Evolutionary conservation across 2,329 filamentous ascomycete genomes (phyloP).

Genomic region (Penicillium decumbens): DNA sequence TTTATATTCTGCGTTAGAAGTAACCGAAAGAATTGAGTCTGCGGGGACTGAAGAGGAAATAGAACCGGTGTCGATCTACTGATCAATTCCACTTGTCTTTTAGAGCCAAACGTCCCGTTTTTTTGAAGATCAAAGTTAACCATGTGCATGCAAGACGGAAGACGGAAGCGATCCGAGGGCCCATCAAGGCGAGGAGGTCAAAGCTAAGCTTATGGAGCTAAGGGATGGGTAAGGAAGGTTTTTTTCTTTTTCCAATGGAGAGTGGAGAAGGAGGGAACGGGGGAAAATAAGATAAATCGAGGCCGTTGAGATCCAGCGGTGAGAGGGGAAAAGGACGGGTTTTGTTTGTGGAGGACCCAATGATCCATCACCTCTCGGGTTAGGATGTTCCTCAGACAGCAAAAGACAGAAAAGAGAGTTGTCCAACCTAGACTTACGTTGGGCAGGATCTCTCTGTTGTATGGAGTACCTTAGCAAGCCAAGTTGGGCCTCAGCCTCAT

Average conservation of each 20-base stretch:
- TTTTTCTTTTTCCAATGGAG: too few species aligned
- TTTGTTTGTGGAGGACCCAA: not conserved
- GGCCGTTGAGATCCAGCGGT: constrained; percentile 24
- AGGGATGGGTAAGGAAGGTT: constrained; percentile 10
- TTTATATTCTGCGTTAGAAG: not conserved
- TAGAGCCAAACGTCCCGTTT: not conserved
- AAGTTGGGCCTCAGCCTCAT: not conserved
- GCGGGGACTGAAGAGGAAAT: not conserved
- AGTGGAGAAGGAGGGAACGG: not conserved
- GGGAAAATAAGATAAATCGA: constrained; percentile 6
- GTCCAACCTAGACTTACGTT: constrained; percentile 21
- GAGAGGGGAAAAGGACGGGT: constrained; percentile 3
- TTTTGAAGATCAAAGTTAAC: constrained; percentile 12
- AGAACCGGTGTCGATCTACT: not conserved
- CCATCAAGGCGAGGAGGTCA: constrained; percentile 6
- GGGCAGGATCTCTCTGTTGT: constrained; percentile 16
- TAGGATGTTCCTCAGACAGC: not conserved
- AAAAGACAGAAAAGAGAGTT: constrained; percentile 18
- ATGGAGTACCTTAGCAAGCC: not conserved
- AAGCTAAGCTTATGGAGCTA: not conserved
- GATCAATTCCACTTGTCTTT: not conserved
- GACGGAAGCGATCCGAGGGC: constrained; percentile 11
- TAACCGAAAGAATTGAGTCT: not conserved
- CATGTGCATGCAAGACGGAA: constrained; percentile 14
- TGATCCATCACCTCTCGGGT: constrained; percentile 21